Evolutionary conservation across 1,139 yeast species (phyloP).

Genomic region (Kodamaea suecica): DNA sequence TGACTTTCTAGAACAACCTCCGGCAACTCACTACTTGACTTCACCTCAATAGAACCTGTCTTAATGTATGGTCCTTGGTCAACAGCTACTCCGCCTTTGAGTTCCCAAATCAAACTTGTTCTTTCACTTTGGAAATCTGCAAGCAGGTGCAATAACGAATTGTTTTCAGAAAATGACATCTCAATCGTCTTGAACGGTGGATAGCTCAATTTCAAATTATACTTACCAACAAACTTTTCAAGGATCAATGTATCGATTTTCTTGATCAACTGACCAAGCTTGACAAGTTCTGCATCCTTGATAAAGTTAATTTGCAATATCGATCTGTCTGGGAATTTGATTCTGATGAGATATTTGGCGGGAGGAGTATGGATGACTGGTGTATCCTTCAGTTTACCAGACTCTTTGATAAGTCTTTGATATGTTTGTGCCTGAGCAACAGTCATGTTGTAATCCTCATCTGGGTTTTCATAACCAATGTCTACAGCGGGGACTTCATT

Average conservation of each 20-base stretch:
- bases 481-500: neutral
- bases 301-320: conserved; percentile 47
- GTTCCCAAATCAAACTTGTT: conserved; percentile 38
- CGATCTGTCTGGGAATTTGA: conserved; percentile 53
- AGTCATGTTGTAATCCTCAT: conserved; percentile 49
- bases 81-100: conserved; percentile 10
- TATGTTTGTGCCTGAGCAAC: conserved; percentile 53
- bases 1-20: conserved; percentile 36
- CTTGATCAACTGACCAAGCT: conserved; percentile 43
- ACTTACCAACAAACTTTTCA: conserved; percentile 35
- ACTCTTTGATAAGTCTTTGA: conserved; percentile 43
- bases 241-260: conserved; percentile 34
- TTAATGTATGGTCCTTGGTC: conserved; percentile 26
- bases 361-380: conserved; percentile 6
- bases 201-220: conserved; percentile 33
- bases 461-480: conserved; percentile 38
- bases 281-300: conserved; percentile 32
- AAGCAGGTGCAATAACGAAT: conserved; percentile 30
- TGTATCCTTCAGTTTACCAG: conserved; percentile 27
- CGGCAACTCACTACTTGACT: conserved; percentile 34
- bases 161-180: conserved; percentile 30
- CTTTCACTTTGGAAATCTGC: conserved; percentile 33
- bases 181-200: conserved; percentile 45
- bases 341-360: conserved; percentile 35
- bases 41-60: conserved; percentile 18